phyloP scores from a whole-genome alignment of 202 grass and related monocot species.

The Zoysia matrella region DNA sequence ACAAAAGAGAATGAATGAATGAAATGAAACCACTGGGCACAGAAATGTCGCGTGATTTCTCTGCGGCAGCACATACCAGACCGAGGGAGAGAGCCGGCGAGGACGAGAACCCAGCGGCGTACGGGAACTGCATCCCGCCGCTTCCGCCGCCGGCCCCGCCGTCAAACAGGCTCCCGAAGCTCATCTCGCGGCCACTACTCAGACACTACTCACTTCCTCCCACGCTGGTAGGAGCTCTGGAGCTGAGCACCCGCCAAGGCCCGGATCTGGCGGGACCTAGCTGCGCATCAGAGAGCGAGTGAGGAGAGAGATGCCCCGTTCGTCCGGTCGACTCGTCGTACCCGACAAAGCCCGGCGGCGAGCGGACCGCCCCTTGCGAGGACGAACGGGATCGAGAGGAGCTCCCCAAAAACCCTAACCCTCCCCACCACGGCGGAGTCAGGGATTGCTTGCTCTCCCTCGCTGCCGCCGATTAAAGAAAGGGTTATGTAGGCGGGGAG shows the following conservation, averaged over 20 bases:
- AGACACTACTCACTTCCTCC: neutral
- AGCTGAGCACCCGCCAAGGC: neutral
- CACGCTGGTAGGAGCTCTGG: neutral
- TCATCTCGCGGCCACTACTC: conserved; percentile 45
- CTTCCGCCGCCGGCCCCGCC: conserved; percentile 31
- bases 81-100: conserved; percentile 84
- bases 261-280: conserved; percentile 40
- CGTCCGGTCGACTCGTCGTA: neutral
- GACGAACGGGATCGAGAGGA: neutral
- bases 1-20: neutral
- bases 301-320: neutral
- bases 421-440: conserved; percentile 23
- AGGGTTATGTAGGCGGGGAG: conserved; percentile 35
- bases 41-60: neutral
- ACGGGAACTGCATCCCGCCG: conserved; percentile 55
- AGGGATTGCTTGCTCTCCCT: neutral
- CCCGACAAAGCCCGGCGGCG: neutral
- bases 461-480: conserved; percentile 40
- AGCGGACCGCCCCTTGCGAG: neutral
- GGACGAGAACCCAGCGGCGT: conserved; percentile 59
- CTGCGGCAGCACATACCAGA: conserved; percentile 50
- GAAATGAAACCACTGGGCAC: conserved; percentile 3
- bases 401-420: conserved; percentile 56
- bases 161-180: conserved; percentile 79
- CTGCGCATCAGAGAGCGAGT: neutral